Conservation (phyloP, 139 green algal species). For the Dunaliella primolecta region DNA sequence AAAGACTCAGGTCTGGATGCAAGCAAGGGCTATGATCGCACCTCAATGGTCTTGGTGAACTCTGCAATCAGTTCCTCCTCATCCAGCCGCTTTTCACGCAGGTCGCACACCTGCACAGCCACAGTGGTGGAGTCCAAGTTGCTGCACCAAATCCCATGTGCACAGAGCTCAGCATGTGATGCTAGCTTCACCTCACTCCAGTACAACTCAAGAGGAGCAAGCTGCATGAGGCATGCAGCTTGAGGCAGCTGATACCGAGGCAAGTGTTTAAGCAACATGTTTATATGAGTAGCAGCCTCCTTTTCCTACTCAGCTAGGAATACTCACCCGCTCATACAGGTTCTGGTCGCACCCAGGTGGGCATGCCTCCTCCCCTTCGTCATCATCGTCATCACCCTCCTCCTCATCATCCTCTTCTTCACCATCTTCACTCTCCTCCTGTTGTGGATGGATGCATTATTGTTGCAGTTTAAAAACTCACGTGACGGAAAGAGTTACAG, state of each 20-base stretch:
- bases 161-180: background rate
- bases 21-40: too few species aligned
- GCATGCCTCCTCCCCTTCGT: slow-evolving; percentile 63
- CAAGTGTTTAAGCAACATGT: too few species aligned
- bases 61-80: slow-evolving; percentile 69
- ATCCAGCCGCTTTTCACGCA: slow-evolving; percentile 72
- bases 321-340: slow-evolving; percentile 73
- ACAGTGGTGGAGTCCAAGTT: background rate
- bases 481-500: too few species aligned
- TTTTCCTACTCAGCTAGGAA: too few species aligned
- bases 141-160: too few species aligned
- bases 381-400: slow-evolving; percentile 46
- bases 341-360: slow-evolving; percentile 60
- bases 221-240: too few species aligned
- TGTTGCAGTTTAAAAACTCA: too few species aligned
- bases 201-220: background rate
- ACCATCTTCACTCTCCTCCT: slow-evolving; percentile 23
- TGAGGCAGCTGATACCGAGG: too few species aligned
- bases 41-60: slow-evolving; percentile 62
- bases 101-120: slow-evolving; percentile 58
- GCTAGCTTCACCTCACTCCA: background rate
- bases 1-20: too few species aligned
- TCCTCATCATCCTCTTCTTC: slow-evolving; percentile 42
- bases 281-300: too few species aligned
- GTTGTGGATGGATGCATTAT: slow-evolving; percentile 22